These are phyloP conservation scores for Monascus purpureus DNA, from an alignment of 495 filamentous ascomycete genomes.

Conservation along the genomic window DNA sequence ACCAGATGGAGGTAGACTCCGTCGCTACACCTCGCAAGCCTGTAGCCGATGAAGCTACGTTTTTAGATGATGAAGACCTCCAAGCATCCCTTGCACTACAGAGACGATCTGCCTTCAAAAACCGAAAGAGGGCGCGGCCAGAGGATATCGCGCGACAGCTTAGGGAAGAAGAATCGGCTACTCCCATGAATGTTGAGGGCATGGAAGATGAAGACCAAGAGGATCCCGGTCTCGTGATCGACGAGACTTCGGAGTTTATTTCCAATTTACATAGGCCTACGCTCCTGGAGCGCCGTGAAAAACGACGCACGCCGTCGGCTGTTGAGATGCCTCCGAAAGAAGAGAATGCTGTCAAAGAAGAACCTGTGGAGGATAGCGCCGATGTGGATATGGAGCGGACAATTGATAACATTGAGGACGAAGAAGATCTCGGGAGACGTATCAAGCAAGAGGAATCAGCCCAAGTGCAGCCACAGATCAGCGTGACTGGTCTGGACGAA, in stretches of 20 bases:
- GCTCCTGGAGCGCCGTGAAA: slow-evolving; percentile 46
- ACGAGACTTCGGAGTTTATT: slow-evolving; percentile 92
- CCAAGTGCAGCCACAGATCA: slow-evolving; percentile 35
- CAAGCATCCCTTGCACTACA: slow-evolving; percentile 74
- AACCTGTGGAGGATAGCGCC: slow-evolving; percentile 27
- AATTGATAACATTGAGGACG: slow-evolving; percentile 43
- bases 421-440: slow-evolving; percentile 34
- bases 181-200: slow-evolving; percentile 34
- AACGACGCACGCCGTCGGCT: slow-evolving; percentile 24
- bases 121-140: slow-evolving; percentile 67
- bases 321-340: slow-evolving; percentile 31
- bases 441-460: slow-evolving; percentile 36
- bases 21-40: slow-evolving; percentile 42
- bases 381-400: slow-evolving; percentile 52
- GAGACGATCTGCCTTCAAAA: slow-evolving; percentile 71
- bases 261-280: slow-evolving; percentile 59
- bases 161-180: slow-evolving; percentile 54
- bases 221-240: slow-evolving; percentile 68
- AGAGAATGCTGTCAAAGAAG: slow-evolving; percentile 36
- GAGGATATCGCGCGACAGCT: slow-evolving; percentile 78
- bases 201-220: slow-evolving; percentile 32
- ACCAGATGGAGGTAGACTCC: slow-evolving; percentile 69
- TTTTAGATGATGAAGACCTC: slow-evolving; percentile 86
- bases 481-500: slow-evolving; percentile 67
- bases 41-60: slow-evolving; percentile 47